A percentile compares a stretch with the other conserved stretches of the same genome.
Evolutionary conservation across 2,329 filamentous ascomycete genomes (phyloP).

Genomic region (Aspergillus pseudonomiae): DNA sequence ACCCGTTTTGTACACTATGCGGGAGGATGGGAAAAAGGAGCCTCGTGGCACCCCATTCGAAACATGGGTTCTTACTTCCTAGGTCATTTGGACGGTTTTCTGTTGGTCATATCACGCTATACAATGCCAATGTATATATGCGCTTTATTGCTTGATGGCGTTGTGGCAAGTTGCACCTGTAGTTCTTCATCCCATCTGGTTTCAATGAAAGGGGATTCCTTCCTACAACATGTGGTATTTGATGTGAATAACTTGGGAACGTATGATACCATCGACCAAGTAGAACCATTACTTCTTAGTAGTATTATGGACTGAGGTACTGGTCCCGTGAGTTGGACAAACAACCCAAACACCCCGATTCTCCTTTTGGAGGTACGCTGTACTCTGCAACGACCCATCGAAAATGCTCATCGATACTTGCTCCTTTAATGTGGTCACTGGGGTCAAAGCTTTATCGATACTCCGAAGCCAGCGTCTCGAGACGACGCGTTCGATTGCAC

Average conservation of each 20-base stretch:
- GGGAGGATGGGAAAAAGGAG: constrained; percentile 32
- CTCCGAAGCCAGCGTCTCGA: not conserved
- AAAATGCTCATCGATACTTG: not conserved
- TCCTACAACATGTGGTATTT: not conserved
- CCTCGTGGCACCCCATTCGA: constrained; percentile 45
- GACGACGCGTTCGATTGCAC: not conserved
- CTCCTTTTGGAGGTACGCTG: not conserved
- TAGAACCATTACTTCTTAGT: not conserved
- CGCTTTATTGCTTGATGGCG: not conserved
- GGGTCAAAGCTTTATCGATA: not conserved
- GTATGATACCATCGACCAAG: not conserved
- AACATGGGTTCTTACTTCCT: constrained; percentile 39
- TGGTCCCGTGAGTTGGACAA: not conserved
- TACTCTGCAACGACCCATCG: not conserved
- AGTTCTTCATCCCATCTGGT: not conserved
- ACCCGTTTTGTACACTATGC: constrained; percentile 37
- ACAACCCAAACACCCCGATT: not conserved
- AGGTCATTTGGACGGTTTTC: not conserved
- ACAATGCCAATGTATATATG: not conserved
- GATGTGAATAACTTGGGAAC: not conserved
- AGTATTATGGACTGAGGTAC: not conserved
- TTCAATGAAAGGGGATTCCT: not conserved
- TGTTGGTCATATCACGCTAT: not conserved
- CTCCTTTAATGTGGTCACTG: not conserved
- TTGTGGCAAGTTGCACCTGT: not conserved